Evolutionary conservation across 352 stramenopile genomes (phyloP), one percentile per base, ranked within the genome.

Genomic region (Phytophthora cryptogea): DNA sequence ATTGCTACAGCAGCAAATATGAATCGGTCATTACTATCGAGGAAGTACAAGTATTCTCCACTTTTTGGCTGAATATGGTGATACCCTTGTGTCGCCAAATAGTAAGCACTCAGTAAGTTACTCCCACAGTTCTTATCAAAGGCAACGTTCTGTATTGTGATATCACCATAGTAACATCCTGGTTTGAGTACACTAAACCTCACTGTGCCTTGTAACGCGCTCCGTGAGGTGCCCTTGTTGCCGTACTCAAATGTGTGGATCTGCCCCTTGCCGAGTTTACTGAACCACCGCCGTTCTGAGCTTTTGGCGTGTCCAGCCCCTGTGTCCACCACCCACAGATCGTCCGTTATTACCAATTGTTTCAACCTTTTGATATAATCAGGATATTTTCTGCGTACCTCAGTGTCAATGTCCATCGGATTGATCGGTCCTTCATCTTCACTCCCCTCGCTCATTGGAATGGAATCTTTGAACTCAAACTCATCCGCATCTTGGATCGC

Each of bases 21-120:
- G 16, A 64, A 51, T 51, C 16, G 42, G 31, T 46, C 47, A 1
- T 55, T 57, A 51, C 13, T 55, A 51, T 56, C 31, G 26, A 63
- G 28, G 4, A 59, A 63, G 4, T 54, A 54, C 8, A 59, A 17
- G 17, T 47, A 68, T 3, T 52, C 35, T 2, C 52, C 53, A 8
- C 8, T 33, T 8, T 59, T 54, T 11, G 60, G 16, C 28, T 63
- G 46, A 30, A 56, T 44, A 33, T 59, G 45, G 8, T 37, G 23
- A 59, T 53, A 68, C 10, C 32, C 53, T 54, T 68, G 60, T 46
- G 11, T 46, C 5, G 52, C 46, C n/a, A 63, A 14, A 11, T 51
- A 63, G 41, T 59, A 63, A n/a, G 53, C 53, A 63, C 52, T 68
- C 2, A 59, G 27, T 16, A 63, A 52, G 17, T 63, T 63, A 46